Conservation (phyloP, 2,329 filamentous ascomycete genomes). For the Claviceps spartinae region DNA sequence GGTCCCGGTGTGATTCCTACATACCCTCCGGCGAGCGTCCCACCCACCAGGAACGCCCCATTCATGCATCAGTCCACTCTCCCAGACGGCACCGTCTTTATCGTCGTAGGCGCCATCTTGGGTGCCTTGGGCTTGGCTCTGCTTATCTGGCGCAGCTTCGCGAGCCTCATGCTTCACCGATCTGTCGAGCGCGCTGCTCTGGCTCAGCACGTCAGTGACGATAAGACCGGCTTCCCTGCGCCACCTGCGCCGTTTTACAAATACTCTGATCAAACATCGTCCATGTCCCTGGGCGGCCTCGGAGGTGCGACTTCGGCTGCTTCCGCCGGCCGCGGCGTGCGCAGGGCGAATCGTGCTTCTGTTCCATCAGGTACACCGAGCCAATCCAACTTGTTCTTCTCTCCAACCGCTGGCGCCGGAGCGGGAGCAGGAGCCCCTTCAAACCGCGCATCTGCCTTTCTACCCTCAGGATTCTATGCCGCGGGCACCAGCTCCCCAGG, state of each 20-base stretch:
- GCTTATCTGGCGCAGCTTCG: slow-evolving; percentile 73
- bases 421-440: slow-evolving; percentile 35
- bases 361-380: slow-evolving; percentile 44
- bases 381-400: slow-evolving; percentile 77
- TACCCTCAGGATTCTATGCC: slow-evolving; percentile 86
- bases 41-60: slow-evolving; percentile 70
- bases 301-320: slow-evolving; percentile 16
- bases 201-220: slow-evolving; percentile 54
- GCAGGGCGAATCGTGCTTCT: slow-evolving; percentile 38
- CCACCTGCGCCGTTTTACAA: slow-evolving; percentile 50
- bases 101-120: slow-evolving; percentile 78
- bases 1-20: slow-evolving; percentile 29
- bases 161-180: slow-evolving; percentile 83
- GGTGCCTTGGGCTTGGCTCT: slow-evolving; percentile 73
- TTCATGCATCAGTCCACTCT: slow-evolving; percentile 81
- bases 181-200: slow-evolving; percentile 78
- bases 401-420: slow-evolving; percentile 61
- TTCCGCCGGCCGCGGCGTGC: slow-evolving; percentile 34
- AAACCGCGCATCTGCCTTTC: slow-evolving; percentile 62
- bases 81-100: slow-evolving; percentile 92
- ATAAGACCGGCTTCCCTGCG: slow-evolving; percentile 51
- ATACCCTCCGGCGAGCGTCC: slow-evolving; percentile 62
- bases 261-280: slow-evolving; percentile 45
- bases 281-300: slow-evolving; percentile 29
- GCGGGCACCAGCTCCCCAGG: slow-evolving; percentile 43